Conservation (phyloP, 352 stramenopile genomes). For the Globisporangium iwayamae region DNA sequence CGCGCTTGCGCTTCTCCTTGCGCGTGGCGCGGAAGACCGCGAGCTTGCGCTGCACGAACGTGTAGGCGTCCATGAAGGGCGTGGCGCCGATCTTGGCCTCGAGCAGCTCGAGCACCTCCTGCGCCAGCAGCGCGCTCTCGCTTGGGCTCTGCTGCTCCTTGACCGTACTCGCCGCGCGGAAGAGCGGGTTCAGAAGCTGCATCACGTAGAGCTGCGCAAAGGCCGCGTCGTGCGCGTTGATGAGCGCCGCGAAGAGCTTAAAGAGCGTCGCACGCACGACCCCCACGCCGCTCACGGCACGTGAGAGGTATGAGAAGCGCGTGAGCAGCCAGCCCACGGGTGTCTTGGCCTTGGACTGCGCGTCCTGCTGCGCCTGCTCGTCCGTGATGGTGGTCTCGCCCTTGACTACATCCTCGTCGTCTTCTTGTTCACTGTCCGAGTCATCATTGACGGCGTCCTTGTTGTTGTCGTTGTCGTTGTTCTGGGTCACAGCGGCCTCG, state of each 20-base stretch:
- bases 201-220: constrained; percentile 62
- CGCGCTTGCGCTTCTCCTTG: constrained; percentile 75
- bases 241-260: constrained; percentile 82
- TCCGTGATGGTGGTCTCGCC: constrained; percentile 21
- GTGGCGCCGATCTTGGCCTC: constrained; percentile 70
- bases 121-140: constrained; percentile 58
- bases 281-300: constrained; percentile 43
- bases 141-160: constrained; percentile 48
- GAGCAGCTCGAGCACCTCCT: constrained; percentile 86
- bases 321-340: constrained; percentile 82
- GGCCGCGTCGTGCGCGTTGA: constrained; percentile 46
- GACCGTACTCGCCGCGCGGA: constrained; percentile 51
- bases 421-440: constrained; percentile 6
- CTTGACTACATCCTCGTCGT: constrained; percentile 18
- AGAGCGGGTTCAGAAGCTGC: constrained; percentile 85
- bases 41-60: constrained; percentile 82
- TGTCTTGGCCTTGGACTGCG: constrained; percentile 49
- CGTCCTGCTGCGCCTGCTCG: constrained; percentile 41
- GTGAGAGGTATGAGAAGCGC: constrained; percentile 75
- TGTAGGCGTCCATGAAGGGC: constrained; percentile 79
- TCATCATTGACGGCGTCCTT: constrained; percentile 6
- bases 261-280: constrained; percentile 73
- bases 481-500: constrained; percentile 14
- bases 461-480: constrained; percentile 12
- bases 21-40: constrained; percentile 63